Base-by-base conservation (phyloP, 345 rosid genomes). In the Fremontodendron californicum region DNA sequence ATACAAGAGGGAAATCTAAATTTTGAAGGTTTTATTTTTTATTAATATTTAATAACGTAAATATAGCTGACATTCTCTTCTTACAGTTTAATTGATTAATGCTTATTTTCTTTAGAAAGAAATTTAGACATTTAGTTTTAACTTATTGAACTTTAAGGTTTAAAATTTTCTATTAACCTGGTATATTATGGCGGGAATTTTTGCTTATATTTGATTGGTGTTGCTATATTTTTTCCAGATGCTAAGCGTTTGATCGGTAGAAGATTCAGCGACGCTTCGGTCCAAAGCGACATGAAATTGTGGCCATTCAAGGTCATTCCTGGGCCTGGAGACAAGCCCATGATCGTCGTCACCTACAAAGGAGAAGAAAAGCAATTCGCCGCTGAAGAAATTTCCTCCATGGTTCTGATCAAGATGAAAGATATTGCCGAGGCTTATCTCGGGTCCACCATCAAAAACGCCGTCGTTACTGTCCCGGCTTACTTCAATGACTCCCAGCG, bases 371-470 rank as follows among this genome's bases (percentile, higher is more conserved):
- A 90, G 52, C 86, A 86, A 79, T 90, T 89, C 37, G 89, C 94
- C 11, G 94, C 93, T 6, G 93, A 91, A 64, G 93, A 91, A 73
- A 91, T 88, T 27, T 91, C 94, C 35, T 91, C 94, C 39, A 91
- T 90, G 96, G 93, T 90, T 60, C 89, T 91, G 27, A 90, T 82
- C 0, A 90, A 92, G 86, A 92, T 90, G 94, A 92, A 91, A 42
- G 97, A 92, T 81, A 90, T 92, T 39, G 94, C 93, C 1, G 97
- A 92, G 86, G 93, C 93, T 37, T 90, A 80, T 82, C 97, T 92
- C 75, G 97, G 97, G 39, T 76, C 81, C 31, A 65, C 91, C 0
- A 57, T 90, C 21, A 90, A 92, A 79, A 92, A 92, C 78, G 96
- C 93, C 0, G 93, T 91, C 12, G 96, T 91, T 4, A 91, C 96